phyloP scores from a whole-genome alignment of 257 asterid genomes.

The Dorcoceras hygrometricum region DNA sequence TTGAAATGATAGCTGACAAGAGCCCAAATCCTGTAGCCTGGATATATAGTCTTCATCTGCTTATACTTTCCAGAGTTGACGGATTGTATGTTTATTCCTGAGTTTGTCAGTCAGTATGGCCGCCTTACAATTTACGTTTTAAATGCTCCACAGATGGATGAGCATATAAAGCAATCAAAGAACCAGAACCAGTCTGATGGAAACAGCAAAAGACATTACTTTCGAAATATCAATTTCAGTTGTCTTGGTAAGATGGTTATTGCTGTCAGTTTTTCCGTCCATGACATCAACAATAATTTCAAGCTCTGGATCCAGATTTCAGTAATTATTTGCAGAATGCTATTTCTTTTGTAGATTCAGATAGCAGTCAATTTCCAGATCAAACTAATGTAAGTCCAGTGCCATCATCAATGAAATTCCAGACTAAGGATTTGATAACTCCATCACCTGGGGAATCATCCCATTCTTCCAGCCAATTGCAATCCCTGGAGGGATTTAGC shows the following conservation, averaged over 20 bases:
- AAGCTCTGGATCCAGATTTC: slow-evolving; percentile 16
- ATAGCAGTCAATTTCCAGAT: slow-evolving; percentile 41
- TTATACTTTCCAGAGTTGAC: slow-evolving; percentile 7
- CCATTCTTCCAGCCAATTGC: slow-evolving; percentile 46
- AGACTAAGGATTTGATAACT: slow-evolving; percentile 37
- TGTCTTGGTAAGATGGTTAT: slow-evolving; percentile 32
- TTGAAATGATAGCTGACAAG: too few relatives aligned
- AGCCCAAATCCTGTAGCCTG: not conserved
- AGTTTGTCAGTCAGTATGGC: slow-evolving; percentile 2
- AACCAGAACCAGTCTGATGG: slow-evolving; percentile 38
- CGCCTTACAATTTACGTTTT: slow-evolving; percentile 10
- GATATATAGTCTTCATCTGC: slow-evolving; percentile 2
- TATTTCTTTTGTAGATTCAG: slow-evolving; percentile 39
- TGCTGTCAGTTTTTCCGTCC: slow-evolving; percentile 31
- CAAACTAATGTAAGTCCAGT: slow-evolving; percentile 34
- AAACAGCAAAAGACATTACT: slow-evolving; percentile 34
- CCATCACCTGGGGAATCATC: slow-evolving; percentile 49
- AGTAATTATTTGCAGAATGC: slow-evolving; percentile 28
- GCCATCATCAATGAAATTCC: slow-evolving; percentile 46
- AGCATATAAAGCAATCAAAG: slow-evolving; percentile 43
- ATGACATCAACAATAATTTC: slow-evolving; percentile 35
- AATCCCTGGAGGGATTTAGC: slow-evolving; percentile 31
- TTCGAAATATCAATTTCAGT: slow-evolving; percentile 33
- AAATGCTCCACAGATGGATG: slow-evolving; percentile 43
- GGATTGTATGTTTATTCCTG: too few relatives aligned